Conservation (phyloP, 106 monocot genomes). For the Allium cepa region DNA sequence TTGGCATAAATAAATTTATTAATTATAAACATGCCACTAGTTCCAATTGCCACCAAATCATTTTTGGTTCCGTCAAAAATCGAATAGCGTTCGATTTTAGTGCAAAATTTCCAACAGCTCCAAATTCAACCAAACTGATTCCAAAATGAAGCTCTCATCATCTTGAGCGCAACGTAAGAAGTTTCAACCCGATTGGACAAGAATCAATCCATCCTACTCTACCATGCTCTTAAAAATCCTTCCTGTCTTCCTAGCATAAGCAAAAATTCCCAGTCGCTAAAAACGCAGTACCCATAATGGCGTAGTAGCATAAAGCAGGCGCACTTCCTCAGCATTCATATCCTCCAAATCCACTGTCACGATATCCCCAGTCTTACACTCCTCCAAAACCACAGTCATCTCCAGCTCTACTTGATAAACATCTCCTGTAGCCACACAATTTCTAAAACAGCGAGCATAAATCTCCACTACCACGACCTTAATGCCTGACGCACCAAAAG, state of each 20-base stretch:
- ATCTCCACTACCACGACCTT: slow-evolving; percentile 67
- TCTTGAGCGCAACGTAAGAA: too few species aligned
- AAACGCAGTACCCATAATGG: too few species aligned
- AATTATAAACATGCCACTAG: too few species aligned
- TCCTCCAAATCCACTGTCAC: slow-evolving; percentile 66
- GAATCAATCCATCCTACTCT: background rate
- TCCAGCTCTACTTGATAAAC: slow-evolving; percentile 79
- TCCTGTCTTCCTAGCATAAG: slow-evolving; percentile 86
- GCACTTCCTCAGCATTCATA: slow-evolving; percentile 10
- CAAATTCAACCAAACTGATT: too few species aligned
- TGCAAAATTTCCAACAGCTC: too few species aligned
- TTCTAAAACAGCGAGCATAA: slow-evolving; percentile 87
- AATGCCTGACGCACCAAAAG: slow-evolving; percentile 78
- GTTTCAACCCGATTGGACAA: too few species aligned
- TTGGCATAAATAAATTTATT: too few species aligned
- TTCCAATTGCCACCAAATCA: too few species aligned
- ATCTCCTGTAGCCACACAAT: slow-evolving; percentile 93
- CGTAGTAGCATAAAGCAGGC: too few species aligned
- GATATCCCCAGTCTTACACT: slow-evolving; percentile 75
- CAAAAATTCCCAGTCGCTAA: slow-evolving; percentile 91
- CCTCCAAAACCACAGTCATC: slow-evolving; percentile 38
- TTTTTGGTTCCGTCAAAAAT: too few species aligned
- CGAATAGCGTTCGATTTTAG: too few species aligned
- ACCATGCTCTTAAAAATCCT: slow-evolving; percentile 49
- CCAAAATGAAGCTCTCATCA: too few species aligned